Evolutionary conservation across 768 basidiomycete genomes (phyloP).

Genomic region (Kwoniella pini): DNA sequence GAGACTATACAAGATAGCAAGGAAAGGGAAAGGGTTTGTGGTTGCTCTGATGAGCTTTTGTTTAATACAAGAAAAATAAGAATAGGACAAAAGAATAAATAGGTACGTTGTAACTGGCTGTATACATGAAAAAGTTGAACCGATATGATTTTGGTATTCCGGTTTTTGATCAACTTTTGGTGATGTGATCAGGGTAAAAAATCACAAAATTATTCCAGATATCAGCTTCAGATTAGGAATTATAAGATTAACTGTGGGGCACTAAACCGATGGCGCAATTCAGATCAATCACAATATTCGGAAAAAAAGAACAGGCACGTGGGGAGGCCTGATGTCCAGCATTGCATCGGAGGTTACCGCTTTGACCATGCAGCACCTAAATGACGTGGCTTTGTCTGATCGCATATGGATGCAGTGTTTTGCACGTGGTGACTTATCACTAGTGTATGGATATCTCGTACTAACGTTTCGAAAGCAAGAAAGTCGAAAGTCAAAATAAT

Average conservation of each 20-base stretch:
- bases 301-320: background rate
- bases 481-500: background rate
- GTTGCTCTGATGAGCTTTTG: slow-evolving; percentile 19
- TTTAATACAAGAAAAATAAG: background rate
- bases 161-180: background rate
- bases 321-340: too few relatives aligned
- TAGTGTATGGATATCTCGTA: too few relatives aligned
- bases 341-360: too few relatives aligned
- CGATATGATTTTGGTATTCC: slow-evolving; percentile 5
- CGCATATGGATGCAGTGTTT: too few relatives aligned
- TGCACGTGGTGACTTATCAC: too few relatives aligned
- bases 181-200: slow-evolving; percentile 6
- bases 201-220: slow-evolving; percentile 5
- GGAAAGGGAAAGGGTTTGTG: background rate
- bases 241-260: background rate
- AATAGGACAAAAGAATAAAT: slow-evolving; percentile 1
- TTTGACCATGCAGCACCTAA: too few relatives aligned
- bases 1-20: background rate
- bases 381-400: too few relatives aligned
- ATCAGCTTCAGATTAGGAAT: too few relatives aligned
- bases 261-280: background rate
- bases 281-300: background rate
- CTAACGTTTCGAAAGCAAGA: too few relatives aligned
- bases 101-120: background rate
- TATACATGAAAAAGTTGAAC: background rate